Percentiles rank a stretch among this genome's conserved stretches.
These are phyloP conservation scores for Penicillium sp. DNA, from an alignment of 2,329 filamentous ascomycete genomes.

Conservation along the genomic window DNA sequence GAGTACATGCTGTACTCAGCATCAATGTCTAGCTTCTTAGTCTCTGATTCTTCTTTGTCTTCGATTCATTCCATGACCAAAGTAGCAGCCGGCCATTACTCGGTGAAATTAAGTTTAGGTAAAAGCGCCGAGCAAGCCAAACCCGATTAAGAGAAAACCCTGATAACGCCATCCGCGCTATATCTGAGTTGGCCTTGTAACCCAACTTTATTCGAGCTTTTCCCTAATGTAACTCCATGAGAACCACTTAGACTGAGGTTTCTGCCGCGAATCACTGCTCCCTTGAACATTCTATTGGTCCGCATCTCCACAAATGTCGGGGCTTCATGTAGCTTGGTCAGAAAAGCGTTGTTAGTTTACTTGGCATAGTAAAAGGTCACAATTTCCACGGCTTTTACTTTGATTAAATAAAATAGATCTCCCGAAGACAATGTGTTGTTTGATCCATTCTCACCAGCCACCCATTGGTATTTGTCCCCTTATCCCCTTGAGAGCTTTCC, in stretches of 20 bases:
- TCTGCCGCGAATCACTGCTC: not conserved
- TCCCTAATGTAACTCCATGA: not conserved
- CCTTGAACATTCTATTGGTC: not conserved
- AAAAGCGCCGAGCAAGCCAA: not conserved
- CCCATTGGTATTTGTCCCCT: not conserved
- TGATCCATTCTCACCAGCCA: not conserved
- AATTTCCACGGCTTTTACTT: not conserved
- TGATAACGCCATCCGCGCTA: conserved; percentile 23
- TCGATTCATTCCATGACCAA: not conserved
- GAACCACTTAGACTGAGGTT: not conserved
- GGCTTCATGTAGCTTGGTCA: not conserved
- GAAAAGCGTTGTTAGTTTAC: not conserved
- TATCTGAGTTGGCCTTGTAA: not conserved
- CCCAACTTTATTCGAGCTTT: not conserved
- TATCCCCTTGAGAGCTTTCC: not conserved
- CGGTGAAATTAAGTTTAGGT: not conserved
- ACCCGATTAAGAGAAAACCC: not conserved
- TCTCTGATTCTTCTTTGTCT: not conserved
- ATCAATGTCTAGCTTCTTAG: too few species aligned
- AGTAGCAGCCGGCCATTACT: not conserved
- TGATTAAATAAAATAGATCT: not conserved
- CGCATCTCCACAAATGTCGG: not conserved
- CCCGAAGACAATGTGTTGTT: not conserved
- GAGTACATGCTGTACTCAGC: too few species aligned
- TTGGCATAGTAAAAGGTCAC: not conserved